Evolutionary conservation across 306 rosid species (phyloP).

Genomic region (Elaeagnus macrophylla): DNA sequence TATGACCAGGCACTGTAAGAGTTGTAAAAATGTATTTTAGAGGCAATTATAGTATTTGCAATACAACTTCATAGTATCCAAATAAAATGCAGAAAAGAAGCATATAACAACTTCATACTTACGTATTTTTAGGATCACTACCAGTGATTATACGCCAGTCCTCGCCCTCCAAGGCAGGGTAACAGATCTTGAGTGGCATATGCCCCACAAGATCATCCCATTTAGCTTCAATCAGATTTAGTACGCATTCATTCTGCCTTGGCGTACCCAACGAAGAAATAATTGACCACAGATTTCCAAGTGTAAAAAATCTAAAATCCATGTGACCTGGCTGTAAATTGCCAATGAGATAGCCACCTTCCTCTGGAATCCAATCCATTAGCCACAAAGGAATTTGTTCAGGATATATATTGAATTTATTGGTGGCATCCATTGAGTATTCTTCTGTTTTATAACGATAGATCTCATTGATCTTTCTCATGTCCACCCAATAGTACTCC

Average conservation of each 20-base stretch:
- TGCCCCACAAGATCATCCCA: conserved; percentile 83
- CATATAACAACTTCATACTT: conserved; percentile 13
- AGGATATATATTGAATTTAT: conserved; percentile 95
- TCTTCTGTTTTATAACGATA: conserved; percentile 95
- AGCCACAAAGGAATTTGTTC: conserved; percentile 92
- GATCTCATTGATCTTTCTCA: conserved; percentile 80
- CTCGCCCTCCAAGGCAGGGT: conserved; percentile 81
- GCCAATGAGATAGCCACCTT: conserved; percentile 85
- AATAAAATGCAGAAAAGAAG: conserved; percentile 3
- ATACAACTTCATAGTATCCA: neutral
- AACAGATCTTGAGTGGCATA: conserved; percentile 89
- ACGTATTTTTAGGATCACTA: conserved; percentile 96
- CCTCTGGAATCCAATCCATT: conserved; percentile 93
- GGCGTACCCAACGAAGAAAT: conserved; percentile 89
- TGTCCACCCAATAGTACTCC: conserved; percentile 92
- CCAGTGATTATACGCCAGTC: conserved; percentile 97
- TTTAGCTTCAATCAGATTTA: conserved; percentile 71
- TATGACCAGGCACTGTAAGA: conserved; percentile 87
- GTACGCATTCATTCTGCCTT: conserved; percentile 60
- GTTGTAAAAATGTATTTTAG: conserved; percentile 17
- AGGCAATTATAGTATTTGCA: conserved; percentile 6
- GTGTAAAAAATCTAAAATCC: conserved; percentile 95
- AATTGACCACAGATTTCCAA: conserved; percentile 92
- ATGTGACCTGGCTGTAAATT: conserved; percentile 96
- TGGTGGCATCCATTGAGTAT: conserved; percentile 76